Evolutionary conservation across 106 monocot genomes (phyloP).

Genomic region (Dendrobium officinale): DNA sequence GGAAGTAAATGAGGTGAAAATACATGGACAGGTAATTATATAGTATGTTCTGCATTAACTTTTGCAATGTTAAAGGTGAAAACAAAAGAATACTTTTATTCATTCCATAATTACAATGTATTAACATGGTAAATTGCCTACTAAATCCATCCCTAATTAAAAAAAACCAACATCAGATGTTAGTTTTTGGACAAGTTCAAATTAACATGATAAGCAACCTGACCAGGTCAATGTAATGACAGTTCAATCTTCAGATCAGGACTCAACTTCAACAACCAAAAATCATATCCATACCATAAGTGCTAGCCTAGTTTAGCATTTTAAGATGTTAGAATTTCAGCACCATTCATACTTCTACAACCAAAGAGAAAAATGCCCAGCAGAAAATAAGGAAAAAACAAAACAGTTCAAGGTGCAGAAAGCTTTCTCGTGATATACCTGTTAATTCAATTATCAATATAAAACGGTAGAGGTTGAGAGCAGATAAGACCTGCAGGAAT

Average conservation of each 20-base stretch:
- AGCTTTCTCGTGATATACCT: constrained; percentile 30
- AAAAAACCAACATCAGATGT: not conserved
- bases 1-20: too few relatives aligned
- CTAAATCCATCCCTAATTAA: not conserved
- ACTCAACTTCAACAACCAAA: not conserved
- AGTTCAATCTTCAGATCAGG: not conserved
- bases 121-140: not conserved
- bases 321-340: not conserved
- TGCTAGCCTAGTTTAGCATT: not conserved
- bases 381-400: not conserved
- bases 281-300: not conserved
- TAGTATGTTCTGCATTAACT: not conserved
- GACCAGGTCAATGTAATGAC: not conserved
- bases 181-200: too few relatives aligned
- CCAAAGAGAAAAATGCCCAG: not conserved
- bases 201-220: not conserved
- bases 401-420: not conserved
- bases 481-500: constrained; percentile 65
- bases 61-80: not conserved
- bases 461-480: constrained; percentile 87
- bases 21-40: too few relatives aligned
- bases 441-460: constrained; percentile 62
- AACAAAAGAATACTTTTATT: not conserved
- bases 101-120: not conserved
- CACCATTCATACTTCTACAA: not conserved